Conservation (phyloP, 2,329 filamentous ascomycete species). For the Hyphodiscus sp. region DNA sequence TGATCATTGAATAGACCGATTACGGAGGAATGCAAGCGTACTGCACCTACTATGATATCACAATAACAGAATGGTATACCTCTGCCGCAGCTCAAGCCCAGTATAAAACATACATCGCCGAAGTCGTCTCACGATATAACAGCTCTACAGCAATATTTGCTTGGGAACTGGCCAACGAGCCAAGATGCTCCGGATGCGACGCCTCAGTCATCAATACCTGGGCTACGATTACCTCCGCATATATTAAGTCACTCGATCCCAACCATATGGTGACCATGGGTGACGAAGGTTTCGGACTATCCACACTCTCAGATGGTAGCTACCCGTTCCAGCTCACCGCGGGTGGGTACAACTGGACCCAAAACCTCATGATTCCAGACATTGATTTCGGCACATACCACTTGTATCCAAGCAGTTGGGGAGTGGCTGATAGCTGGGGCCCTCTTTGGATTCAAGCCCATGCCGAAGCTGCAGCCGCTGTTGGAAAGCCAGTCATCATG, state of each 20-base stretch:
- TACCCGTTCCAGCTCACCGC: constrained; percentile 37
- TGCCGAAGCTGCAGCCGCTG: constrained; percentile 31
- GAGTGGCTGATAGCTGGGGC: constrained; percentile 34
- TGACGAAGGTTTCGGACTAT: constrained; percentile 51
- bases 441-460: constrained; percentile 42
- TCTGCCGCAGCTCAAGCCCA: constrained; percentile 44
- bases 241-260: constrained; percentile 57
- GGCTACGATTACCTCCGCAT: constrained; percentile 50
- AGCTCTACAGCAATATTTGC: constrained; percentile 55
- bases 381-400: constrained; percentile 50
- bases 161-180: constrained; percentile 65
- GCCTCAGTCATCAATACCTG: constrained; percentile 53
- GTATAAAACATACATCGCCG: constrained; percentile 53
- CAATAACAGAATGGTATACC: constrained; percentile 48
- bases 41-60: constrained; percentile 46
- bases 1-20: constrained; percentile 35
- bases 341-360: constrained; percentile 40
- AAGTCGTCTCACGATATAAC: constrained; percentile 54
- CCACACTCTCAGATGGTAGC: constrained; percentile 31
- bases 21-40: constrained; percentile 60
- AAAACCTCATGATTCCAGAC: constrained; percentile 36
- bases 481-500: constrained; percentile 36
- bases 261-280: constrained; percentile 58
- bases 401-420: constrained; percentile 42
- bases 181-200: constrained; percentile 55